Percentiles rank a stretch among this genome's conserved stretches.
Conservation (phyloP, 2,329 filamentous ascomycete genomes). For the Tolypocladium inflatum region DNA sequence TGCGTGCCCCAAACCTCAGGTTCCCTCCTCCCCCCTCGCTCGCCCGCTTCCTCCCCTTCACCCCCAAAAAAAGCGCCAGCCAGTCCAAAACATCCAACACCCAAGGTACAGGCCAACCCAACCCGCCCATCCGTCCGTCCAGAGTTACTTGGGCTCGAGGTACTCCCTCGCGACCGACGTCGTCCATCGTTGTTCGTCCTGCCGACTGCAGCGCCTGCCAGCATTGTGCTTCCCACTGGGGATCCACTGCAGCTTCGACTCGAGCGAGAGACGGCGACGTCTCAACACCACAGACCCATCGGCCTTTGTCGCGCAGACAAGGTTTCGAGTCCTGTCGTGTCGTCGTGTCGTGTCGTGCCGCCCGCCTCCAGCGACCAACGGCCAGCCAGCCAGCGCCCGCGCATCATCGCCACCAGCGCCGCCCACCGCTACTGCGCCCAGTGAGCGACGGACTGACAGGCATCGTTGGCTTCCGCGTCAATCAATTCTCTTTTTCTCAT, state of each 20-base stretch:
- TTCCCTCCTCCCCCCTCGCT: neutral
- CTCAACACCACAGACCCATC: slow-evolving; percentile 2
- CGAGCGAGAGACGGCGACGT: neutral
- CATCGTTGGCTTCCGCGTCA: neutral
- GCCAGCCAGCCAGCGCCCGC: neutral
- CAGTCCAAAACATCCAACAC: slow-evolving; percentile 28
- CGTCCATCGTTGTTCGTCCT: slow-evolving; percentile 12
- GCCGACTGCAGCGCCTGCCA: slow-evolving; percentile 3
- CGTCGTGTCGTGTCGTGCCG: slow-evolving; percentile 4
- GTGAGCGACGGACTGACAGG: neutral
- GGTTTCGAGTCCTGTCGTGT: slow-evolving; percentile 1
- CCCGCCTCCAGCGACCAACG: slow-evolving; percentile 1
- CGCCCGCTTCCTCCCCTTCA: slow-evolving; percentile 15
- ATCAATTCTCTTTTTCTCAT: neutral
- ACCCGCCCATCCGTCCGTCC: slow-evolving; percentile 2
- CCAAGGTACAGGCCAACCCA: slow-evolving; percentile 12
- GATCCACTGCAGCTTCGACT: slow-evolving; percentile 5
- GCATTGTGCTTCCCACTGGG: slow-evolving; percentile 6
- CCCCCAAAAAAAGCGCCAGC: slow-evolving; percentile 22
- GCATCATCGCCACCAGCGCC: slow-evolving; percentile 1
- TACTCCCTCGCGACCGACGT: slow-evolving; percentile 20
- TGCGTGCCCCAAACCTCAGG: slow-evolving; percentile 1
- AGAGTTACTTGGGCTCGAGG: slow-evolving; percentile 32
- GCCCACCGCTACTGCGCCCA: neutral
- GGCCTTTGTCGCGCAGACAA: neutral